Evolutionary conservation across 2,329 filamentous ascomycete genomes (phyloP).

Genomic region (Ascocoryne sarcoides): DNA sequence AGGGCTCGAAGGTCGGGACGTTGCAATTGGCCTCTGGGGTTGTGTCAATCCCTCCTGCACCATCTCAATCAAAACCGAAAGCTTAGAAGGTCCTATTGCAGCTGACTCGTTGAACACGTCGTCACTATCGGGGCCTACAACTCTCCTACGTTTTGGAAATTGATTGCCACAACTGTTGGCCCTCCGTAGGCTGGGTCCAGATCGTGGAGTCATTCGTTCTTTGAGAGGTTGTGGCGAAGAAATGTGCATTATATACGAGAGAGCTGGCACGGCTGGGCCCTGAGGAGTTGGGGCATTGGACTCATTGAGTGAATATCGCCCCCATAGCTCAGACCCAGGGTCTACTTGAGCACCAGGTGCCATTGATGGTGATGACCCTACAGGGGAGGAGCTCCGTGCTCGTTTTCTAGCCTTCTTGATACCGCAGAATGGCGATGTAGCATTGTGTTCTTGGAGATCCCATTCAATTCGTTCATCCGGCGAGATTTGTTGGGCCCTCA

Average conservation of each 20-base stretch:
- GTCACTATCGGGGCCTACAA: constrained; percentile 34
- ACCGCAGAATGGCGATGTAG: constrained; percentile 39
- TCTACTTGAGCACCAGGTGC: constrained; percentile 46
- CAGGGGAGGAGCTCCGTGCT: constrained; percentile 64
- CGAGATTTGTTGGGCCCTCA: constrained; percentile 40
- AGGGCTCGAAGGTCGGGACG: constrained; percentile 31
- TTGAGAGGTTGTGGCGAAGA: constrained; percentile 58
- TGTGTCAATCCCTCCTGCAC: constrained; percentile 44
- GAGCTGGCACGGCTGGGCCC: constrained; percentile 38
- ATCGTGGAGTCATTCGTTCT: constrained; percentile 32
- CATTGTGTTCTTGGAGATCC: constrained; percentile 40
- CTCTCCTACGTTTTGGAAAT: constrained; percentile 62
- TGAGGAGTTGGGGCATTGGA: constrained; percentile 24
- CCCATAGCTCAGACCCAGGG: constrained; percentile 69
- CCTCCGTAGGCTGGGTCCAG: constrained; percentile 46
- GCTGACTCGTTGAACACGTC: constrained; percentile 28
- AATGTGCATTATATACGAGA: constrained; percentile 59
- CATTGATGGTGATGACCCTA: constrained; percentile 52
- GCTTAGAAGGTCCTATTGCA: constrained; percentile 44
- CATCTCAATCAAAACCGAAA: constrained; percentile 55
- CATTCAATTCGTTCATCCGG: constrained; percentile 55
- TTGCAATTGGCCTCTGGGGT: constrained; percentile 21
- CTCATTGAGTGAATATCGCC: constrained; percentile 53
- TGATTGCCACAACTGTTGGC: constrained; percentile 61
- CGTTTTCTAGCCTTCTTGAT: constrained; percentile 47